Base-by-base conservation (phyloP, 2,329 filamentous ascomycete genomes). In the Teratosphaeriaceae sp. region DNA sequence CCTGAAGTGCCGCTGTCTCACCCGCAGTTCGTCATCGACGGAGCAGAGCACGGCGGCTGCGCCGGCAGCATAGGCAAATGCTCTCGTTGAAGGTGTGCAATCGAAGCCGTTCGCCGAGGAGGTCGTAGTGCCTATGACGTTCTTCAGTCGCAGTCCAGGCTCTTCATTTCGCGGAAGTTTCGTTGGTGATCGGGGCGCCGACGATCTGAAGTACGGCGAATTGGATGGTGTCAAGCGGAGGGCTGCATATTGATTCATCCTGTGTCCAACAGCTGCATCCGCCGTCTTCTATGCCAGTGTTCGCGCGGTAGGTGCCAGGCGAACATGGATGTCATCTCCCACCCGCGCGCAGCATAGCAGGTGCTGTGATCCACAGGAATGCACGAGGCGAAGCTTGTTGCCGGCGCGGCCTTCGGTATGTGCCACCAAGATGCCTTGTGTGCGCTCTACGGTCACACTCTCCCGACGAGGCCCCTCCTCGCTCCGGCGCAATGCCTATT, bases 51-150 rank as follows among this genome's bases (percentile, higher is more conserved):
- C 87, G n/a, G 88, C 90, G 31, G 90, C 88, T 8, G 88, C 92
- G 43, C 92, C 92, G 7, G 92, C 90, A 50, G 88, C 89, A 63
- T 94, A 92, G 43, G 88, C 88, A 65, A 97, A 95, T 39, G 74
- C 74, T 44, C 70, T 70, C 41, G 76, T 82, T 11, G 82, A 78
- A 30, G 83, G 72, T 47, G 90, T 80, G 50, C 79, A 82, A 61
- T 94, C 88, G 65, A 98, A 94, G 49, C 86, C 88, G 60, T 85
- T 89, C 30, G 88, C 83, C 3, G 85, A 85, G 53, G 74, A 79
- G 50, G 88, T 90, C 6, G 90, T 97, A 19, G 89, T 94, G 36
- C 92, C 92, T 57, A 97, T 85, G 44, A 97, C 88, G 50, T 87
- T 81, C 63, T 82, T 83, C 48, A 96, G 72, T 29, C 83, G 83